Conservation (phyloP, 805 yeast species). For the Yarrowia divulgata region DNA sequence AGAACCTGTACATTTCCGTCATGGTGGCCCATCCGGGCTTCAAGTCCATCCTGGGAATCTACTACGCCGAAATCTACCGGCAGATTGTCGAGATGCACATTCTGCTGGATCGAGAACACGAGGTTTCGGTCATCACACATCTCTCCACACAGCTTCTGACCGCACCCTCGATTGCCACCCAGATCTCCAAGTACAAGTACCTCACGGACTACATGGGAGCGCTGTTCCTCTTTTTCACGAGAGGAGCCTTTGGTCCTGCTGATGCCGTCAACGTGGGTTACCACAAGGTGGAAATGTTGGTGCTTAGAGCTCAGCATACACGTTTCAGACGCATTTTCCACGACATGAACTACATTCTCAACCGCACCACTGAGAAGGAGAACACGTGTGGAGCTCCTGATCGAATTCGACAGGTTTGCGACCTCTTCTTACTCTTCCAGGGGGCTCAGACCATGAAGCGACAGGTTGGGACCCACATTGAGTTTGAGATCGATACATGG, state of each 20-base stretch:
- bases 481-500: conserved; percentile 88
- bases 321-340: conserved; percentile 79
- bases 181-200: conserved; percentile 69
- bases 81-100: conserved; percentile 73
- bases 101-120: conserved; percentile 85
- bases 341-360: conserved; percentile 78
- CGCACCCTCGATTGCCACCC: conserved; percentile 78
- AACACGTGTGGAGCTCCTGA: conserved; percentile 55
- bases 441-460: conserved; percentile 78
- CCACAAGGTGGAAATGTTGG: conserved; percentile 29
- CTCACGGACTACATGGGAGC: conserved; percentile 66
- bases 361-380: conserved; percentile 66
- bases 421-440: conserved; percentile 72
- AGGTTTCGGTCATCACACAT: conserved; percentile 72
- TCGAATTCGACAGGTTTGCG: conserved; percentile 66
- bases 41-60: conserved; percentile 69
- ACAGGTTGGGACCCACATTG: conserved; percentile 82
- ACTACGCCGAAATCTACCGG: conserved; percentile 85
- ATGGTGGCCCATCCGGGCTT: conserved; percentile 66
- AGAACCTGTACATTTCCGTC: conserved; percentile 69
- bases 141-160: conserved; percentile 88
- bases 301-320: conserved; percentile 54
- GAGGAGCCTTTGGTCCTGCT: conserved; percentile 38
- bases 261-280: conserved; percentile 34
- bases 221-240: conserved; percentile 62